Evolutionary conservation across 2,329 filamentous ascomycete genomes (phyloP).

Genomic region (Phaeosphaeria sp.): DNA sequence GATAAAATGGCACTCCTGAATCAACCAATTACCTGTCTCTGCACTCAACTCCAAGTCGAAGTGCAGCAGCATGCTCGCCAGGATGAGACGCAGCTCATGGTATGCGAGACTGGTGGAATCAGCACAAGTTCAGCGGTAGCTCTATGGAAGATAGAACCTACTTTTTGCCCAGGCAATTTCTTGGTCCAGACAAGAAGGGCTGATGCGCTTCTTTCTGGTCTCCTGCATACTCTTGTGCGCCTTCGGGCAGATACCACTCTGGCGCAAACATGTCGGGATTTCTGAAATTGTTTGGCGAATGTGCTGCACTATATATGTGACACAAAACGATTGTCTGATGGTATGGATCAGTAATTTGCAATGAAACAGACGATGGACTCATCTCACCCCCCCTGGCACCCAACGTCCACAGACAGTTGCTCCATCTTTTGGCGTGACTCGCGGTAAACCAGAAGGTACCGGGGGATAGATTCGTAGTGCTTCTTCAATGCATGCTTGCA

Average conservation of each 20-base stretch:
- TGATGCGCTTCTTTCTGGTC: conserved; percentile 31
- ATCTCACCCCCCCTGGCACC: conserved; percentile 38
- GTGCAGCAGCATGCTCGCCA: conserved; percentile 30
- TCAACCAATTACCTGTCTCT: conserved; percentile 1
- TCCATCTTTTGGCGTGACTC: conserved; percentile 33
- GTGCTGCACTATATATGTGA: conserved; percentile 26
- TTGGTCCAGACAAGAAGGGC: conserved; percentile 35
- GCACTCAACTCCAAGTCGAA: conserved; percentile 33
- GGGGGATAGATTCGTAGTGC: conserved; percentile 54
- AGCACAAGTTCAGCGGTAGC: not conserved
- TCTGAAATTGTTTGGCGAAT: conserved; percentile 31
- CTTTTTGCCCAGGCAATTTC: conserved; percentile 46
- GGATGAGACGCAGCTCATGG: conserved; percentile 38
- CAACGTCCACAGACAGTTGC: conserved; percentile 35
- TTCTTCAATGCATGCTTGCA: conserved; percentile 54
- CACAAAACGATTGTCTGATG: conserved; percentile 17
- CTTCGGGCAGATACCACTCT: conserved; percentile 44
- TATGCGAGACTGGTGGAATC: conserved; percentile 33
- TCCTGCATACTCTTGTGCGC: conserved; percentile 20
- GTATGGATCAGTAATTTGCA: not conserved
- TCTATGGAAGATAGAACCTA: conserved; percentile 14
- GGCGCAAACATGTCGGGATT: conserved; percentile 35
- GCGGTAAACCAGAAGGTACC: conserved; percentile 43
- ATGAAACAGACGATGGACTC: not conserved
- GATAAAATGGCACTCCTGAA: conserved; percentile 13